Conservation (phyloP, 1,284 basidiomycete species). For the Boletellus dicymbophilus region DNA sequence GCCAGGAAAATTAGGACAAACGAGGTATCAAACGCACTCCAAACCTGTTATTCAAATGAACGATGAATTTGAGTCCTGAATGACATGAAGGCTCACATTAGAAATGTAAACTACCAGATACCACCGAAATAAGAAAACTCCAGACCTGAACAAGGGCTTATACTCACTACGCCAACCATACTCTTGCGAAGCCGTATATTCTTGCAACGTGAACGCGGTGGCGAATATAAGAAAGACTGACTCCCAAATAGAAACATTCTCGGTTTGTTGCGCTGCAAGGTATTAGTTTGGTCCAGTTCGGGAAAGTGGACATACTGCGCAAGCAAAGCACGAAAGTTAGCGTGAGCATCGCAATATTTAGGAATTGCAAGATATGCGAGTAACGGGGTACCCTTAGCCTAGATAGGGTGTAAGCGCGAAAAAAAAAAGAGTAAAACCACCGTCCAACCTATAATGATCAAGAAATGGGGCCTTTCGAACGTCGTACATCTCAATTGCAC, state of each 20-base stretch:
- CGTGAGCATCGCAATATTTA: constrained; percentile 71
- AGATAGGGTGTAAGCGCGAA: constrained; percentile 7
- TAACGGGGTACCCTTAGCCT: constrained; percentile 84
- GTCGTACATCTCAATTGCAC: constrained; percentile 76
- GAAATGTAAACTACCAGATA: constrained; percentile 74
- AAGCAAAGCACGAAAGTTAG: constrained; percentile 76
- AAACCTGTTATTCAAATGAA: constrained; percentile 51
- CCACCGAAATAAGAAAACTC: constrained; percentile 4
- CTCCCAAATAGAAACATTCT: constrained; percentile 62
- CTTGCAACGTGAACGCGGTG: constrained; percentile 76
- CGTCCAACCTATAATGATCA: constrained; percentile 71
- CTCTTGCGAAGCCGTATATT: constrained; percentile 79
- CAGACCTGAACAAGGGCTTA: neutral
- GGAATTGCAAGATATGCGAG: constrained; percentile 76
- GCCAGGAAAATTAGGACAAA: constrained; percentile 75
- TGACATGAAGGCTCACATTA: constrained; percentile 51
- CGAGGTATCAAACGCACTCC: constrained; percentile 86
- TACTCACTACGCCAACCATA: constrained; percentile 84
- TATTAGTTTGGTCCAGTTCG: constrained; percentile 2
- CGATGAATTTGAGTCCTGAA: neutral
- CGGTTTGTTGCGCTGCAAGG: constrained; percentile 54
- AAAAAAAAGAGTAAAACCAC: neutral
- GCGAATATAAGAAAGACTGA: constrained; percentile 74
- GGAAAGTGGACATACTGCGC: constrained; percentile 48
- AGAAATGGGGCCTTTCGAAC: constrained; percentile 74